Conservation (phyloP, 2,329 filamentous ascomycete species). For the Hypoxylon sp. region DNA sequence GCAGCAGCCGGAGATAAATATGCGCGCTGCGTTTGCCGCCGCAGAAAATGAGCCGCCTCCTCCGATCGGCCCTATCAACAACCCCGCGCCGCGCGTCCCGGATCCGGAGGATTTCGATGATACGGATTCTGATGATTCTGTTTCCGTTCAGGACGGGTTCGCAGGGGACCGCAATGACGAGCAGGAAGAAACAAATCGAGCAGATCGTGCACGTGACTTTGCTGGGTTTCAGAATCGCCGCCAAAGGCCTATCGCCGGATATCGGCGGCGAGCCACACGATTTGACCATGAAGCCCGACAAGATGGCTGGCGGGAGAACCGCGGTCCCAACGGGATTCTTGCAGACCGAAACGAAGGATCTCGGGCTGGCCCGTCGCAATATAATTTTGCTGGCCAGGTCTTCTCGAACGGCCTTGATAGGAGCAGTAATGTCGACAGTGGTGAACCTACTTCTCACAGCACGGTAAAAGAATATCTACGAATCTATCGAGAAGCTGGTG, state of each 20-base stretch:
- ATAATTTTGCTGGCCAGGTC: constrained; percentile 5
- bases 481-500: constrained; percentile 72
- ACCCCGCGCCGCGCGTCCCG: constrained; percentile 29
- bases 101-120: constrained; percentile 35
- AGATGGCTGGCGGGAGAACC: constrained; percentile 25
- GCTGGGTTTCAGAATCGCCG: constrained; percentile 41
- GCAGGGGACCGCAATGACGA: constrained; percentile 28
- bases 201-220: constrained; percentile 34
- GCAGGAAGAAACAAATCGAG: constrained; percentile 30
- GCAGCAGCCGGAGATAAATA: constrained; percentile 93
- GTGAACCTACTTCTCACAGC: constrained; percentile 31
- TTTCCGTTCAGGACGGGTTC: constrained; percentile 21
- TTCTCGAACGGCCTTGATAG: constrained; percentile 12
- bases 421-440: constrained; percentile 1
- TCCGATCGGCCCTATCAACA: constrained; percentile 36
- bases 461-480: constrained; percentile 64
- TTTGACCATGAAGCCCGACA: constrained; percentile 41
- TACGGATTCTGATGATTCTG: constrained; percentile 43
- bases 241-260: constrained; percentile 50
- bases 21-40: constrained; percentile 76
- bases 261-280: constrained; percentile 48
- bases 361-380: constrained; percentile 1
- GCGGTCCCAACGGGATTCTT: constrained; percentile 16
- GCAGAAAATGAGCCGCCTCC: constrained; percentile 56
- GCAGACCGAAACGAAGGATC: constrained; percentile 16